Evolutionary conservation across 2,329 filamentous ascomycete genomes (phyloP).

Genomic region (Cercospora janseana): DNA sequence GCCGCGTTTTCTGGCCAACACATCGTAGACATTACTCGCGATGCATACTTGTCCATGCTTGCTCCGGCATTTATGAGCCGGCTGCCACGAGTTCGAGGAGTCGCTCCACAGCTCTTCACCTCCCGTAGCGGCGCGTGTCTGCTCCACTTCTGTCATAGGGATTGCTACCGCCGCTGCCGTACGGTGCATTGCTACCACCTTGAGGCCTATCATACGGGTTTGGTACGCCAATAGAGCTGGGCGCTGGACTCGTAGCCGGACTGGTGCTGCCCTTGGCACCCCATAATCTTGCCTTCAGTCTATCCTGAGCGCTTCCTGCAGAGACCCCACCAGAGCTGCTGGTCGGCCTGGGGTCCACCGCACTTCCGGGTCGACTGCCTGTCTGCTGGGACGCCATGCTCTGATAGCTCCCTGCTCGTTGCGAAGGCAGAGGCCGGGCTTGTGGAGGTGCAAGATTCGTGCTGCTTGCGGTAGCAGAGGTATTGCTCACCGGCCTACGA

Average conservation of each 20-base stretch:
- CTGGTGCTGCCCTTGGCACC: conserved; percentile 27
- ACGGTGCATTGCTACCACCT: conserved; percentile 12
- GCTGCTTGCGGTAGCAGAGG: conserved; percentile 18
- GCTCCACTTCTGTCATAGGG: conserved; percentile 8
- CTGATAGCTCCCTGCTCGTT: conserved; percentile 74
- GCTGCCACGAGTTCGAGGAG: neutral
- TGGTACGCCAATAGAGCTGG: conserved; percentile 13
- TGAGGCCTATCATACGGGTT: conserved; percentile 25
- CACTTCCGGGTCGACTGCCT: conserved; percentile 24
- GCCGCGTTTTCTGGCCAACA: too few species aligned
- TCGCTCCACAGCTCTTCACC: conserved; percentile 9
- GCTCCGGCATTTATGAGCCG: too few species aligned
- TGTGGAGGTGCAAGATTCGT: conserved; percentile 39
- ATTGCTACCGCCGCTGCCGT: conserved; percentile 19
- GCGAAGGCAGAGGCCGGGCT: conserved; percentile 65
- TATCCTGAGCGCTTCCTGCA: conserved; percentile 69
- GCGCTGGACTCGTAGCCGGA: conserved; percentile 19
- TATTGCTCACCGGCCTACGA: conserved; percentile 25
- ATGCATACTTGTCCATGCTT: too few species aligned
- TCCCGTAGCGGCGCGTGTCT: conserved; percentile 19
- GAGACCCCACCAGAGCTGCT: conserved; percentile 37
- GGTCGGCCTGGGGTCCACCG: conserved; percentile 41
- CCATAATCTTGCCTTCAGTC: conserved; percentile 77
- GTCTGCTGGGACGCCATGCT: conserved; percentile 42
- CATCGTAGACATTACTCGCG: too few species aligned